phyloP scores from a whole-genome alignment of 2,329 filamentous ascomycete species.

The Leptoxyphium fumago region DNA sequence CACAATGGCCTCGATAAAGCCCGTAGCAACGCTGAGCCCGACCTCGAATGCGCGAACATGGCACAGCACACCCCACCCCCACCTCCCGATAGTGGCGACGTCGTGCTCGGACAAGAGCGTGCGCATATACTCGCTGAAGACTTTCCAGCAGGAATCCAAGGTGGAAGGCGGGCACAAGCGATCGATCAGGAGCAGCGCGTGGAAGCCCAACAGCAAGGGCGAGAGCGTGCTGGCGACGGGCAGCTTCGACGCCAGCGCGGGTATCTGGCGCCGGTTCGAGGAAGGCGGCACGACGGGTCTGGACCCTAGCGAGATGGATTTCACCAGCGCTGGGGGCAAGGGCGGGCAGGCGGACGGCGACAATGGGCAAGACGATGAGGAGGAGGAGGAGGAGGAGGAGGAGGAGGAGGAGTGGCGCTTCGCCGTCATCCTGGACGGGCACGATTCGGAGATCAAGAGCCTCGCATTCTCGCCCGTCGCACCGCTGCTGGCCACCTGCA shows the following conservation, averaged over 20 bases:
- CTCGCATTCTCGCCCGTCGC: constrained; percentile 61
- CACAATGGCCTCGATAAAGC: constrained; percentile 19
- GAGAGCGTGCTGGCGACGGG: constrained; percentile 76
- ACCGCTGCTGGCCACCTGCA: constrained; percentile 75
- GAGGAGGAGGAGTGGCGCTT: constrained; percentile 82
- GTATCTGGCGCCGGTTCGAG: constrained; percentile 54
- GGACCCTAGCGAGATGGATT: constrained; percentile 15
- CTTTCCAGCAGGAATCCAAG: constrained; percentile 62
- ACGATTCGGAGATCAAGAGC: constrained; percentile 83
- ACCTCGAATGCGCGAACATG: constrained; percentile 54
- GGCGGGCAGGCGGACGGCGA: constrained; percentile 9
- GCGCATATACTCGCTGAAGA: constrained; percentile 75
- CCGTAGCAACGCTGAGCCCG: constrained; percentile 39
- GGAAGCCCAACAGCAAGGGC: constrained; percentile 57
- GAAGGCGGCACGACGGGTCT: constrained; percentile 20
- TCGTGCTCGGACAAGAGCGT: constrained; percentile 75
- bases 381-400: constrained; percentile 35
- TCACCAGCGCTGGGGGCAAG: constrained; percentile 15
- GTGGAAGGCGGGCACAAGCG: constrained; percentile 82
- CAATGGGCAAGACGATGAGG: constrained; percentile 36
- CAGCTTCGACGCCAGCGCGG: constrained; percentile 85
- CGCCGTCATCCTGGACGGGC: constrained; percentile 80
- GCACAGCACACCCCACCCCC: constrained; percentile 73
- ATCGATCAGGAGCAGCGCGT: constrained; percentile 70
- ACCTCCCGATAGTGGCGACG: constrained; percentile 75